A percentile compares a stretch with the other conserved stretches of the same genome.
Conservation (phyloP, 2,329 filamentous ascomycete genomes). For the Cladobotryum mycophilum region DNA sequence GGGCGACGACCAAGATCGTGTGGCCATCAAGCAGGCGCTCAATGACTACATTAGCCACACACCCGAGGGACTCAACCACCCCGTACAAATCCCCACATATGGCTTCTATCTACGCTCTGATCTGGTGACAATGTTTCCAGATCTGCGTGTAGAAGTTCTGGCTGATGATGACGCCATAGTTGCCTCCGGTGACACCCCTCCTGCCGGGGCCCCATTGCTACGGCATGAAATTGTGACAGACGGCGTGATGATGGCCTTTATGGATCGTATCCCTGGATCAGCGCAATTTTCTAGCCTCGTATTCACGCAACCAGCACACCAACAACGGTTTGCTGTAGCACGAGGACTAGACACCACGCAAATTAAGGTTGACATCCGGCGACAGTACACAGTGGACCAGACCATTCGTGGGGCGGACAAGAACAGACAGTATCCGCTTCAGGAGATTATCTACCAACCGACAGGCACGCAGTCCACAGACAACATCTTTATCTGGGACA, state of each 20-base stretch:
- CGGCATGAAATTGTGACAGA: constrained; percentile 27
- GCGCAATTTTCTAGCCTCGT: constrained; percentile 22
- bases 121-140: constrained; percentile 31
- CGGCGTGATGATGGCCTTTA: constrained; percentile 27
- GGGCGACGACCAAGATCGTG: constrained; percentile 19
- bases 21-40: constrained; percentile 20
- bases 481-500: neutral
- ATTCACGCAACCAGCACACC: constrained; percentile 32
- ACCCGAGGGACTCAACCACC: constrained; percentile 10
- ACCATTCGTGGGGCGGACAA: neutral
- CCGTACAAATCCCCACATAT: constrained; percentile 29
- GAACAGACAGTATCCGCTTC: neutral
- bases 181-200: neutral
- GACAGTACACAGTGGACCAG: constrained; percentile 18
- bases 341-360: constrained; percentile 11
- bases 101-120: constrained; percentile 34
- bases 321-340: constrained; percentile 28
- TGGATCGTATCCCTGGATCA: constrained; percentile 22
- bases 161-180: neutral
- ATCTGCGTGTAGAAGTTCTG: constrained; percentile 24
- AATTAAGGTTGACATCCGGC: constrained; percentile 14
- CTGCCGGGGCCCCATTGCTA: constrained; percentile 18
- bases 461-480: neutral
- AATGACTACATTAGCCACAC: constrained; percentile 25
- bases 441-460: neutral